Base-by-base conservation (phyloP, 1,284 basidiomycete genomes). In the Melampsora larici-populina region DNA sequence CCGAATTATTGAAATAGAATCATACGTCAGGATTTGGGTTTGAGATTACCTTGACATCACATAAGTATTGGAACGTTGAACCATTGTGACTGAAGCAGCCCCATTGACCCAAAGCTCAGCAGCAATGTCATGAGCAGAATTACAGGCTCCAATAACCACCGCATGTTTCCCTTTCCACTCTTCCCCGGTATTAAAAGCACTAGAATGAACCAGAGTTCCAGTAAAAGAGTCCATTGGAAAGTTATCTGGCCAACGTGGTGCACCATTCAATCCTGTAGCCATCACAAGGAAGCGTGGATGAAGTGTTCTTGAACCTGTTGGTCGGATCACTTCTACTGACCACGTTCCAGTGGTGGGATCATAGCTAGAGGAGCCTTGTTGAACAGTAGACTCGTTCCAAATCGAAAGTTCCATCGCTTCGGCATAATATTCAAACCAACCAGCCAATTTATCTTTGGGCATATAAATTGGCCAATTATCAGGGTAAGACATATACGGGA, bases 361-460 rank as follows among this genome's bases (percentile, higher is more conserved):
- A 79, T 87, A 87, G 6, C 82, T 80, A 2, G 87, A 86, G n/a
- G 82, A 82, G 1, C 82, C 29, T 1, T 82, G 82, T 51, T 82
- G 85, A 11, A 89, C 85, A 2, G 82, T 86, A 0, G 88, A 85
- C 8, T 87, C 87, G 1, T 87, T 88, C 90, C 90, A 91, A 31
- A 89, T 85, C 82, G 89, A 88, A 58, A 91, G 82, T 80, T 91
- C 89, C 80, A 91, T 85, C 0, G 87, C 83, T 58, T 89, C 86
- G 2, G 89, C 89, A 82, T 90, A 91, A 36, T 84, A 84, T 82
- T 91, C 89, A 8, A 91, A 85, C 88, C 89, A 91, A 80, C 89
- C 87, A 0, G 88, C 90, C 17, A 91, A 86, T 87, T 90, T 84
- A 63, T 83, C 83, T 18, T 81, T 82, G 21, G 81, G 81, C 26